These are phyloP conservation scores for Scorias spongiosa DNA, from an alignment of 2,329 filamentous ascomycete species.

Conservation along the genomic window DNA sequence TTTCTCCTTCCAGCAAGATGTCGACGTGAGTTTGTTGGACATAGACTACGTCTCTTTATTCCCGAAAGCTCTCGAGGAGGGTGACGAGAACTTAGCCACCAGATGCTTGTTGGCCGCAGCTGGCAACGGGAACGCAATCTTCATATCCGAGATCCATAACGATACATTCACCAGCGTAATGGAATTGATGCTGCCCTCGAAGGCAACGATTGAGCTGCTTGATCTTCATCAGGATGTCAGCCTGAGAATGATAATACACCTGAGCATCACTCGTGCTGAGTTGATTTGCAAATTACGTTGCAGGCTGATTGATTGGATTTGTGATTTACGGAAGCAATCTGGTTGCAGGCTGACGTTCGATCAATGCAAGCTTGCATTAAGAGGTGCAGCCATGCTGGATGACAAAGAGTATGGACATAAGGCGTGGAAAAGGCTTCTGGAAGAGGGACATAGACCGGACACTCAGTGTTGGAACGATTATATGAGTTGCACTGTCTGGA, in stretches of 20 bases:
- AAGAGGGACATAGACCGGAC: slow-evolving; percentile 27
- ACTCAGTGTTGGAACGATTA: slow-evolving; percentile 40
- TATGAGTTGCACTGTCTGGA: slow-evolving; percentile 36
- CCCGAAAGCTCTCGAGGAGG: slow-evolving; percentile 7
- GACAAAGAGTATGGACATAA: slow-evolving; percentile 27
- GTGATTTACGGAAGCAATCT: slow-evolving; percentile 22
- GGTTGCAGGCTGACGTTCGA: slow-evolving; percentile 25
- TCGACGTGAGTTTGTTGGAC: slow-evolving; percentile 6
- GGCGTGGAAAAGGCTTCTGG: slow-evolving; percentile 32
- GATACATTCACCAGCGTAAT: slow-evolving; percentile 50
- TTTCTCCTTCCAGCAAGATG: background rate
- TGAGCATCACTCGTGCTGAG: slow-evolving; percentile 25
- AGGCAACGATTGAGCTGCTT: slow-evolving; percentile 33
- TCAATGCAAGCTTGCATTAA: slow-evolving; percentile 39
- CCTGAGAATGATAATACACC: slow-evolving; percentile 27
- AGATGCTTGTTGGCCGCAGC: slow-evolving; percentile 13
- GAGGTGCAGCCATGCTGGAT: slow-evolving; percentile 34
- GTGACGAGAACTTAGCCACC: slow-evolving; percentile 11
- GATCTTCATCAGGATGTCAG: slow-evolving; percentile 36
- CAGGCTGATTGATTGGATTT: slow-evolving; percentile 22
- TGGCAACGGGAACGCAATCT: slow-evolving; percentile 12
- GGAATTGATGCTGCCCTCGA: slow-evolving; percentile 42
- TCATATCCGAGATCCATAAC: slow-evolving; percentile 30
- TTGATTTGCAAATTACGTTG: slow-evolving; percentile 26
- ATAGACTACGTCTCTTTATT: slow-evolving; percentile 12